Evolutionary conservation across 768 basidiomycete species (phyloP).

Genomic region (Boletus tomentosulus): DNA sequence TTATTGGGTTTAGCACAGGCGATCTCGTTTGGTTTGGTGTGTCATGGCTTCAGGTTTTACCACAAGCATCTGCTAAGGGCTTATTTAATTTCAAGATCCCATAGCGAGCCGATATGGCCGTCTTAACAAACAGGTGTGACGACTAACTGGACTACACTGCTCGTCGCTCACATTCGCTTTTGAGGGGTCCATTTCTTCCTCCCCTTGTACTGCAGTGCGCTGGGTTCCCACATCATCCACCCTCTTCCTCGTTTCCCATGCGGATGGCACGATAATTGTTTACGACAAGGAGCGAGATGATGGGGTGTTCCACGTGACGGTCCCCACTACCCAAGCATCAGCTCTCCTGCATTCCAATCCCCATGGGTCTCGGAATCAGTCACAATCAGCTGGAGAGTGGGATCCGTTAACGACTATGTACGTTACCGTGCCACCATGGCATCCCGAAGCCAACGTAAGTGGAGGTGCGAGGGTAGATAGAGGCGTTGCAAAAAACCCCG

Average conservation of each 20-base stretch:
- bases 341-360: constrained; percentile 25
- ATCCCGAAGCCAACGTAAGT: constrained; percentile 46
- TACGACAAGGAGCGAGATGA: constrained; percentile 93
- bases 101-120: constrained; percentile 77
- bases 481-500: constrained; percentile 76
- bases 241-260: constrained; percentile 82
- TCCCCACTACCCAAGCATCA: constrained; percentile 38
- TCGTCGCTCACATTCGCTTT: constrained; percentile 8
- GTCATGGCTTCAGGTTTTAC: constrained; percentile 18
- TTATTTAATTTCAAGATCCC: constrained; percentile 52
- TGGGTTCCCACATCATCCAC: constrained; percentile 83
- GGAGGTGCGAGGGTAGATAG: constrained; percentile 49
- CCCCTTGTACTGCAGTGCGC: constrained; percentile 82
- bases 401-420: constrained; percentile 72
- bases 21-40: constrained; percentile 93
- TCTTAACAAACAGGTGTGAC: constrained; percentile 75
- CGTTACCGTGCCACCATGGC: constrained; percentile 84
- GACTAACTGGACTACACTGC: background rate
- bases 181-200: constrained; percentile 73
- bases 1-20: constrained; percentile 92
- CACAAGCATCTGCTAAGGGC: constrained; percentile 1
- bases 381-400: constrained; percentile 50
- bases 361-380: constrained; percentile 21
- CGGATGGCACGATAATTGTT: constrained; percentile 83
- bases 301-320: constrained; percentile 62